phyloP scores from a whole-genome alignment of 2,329 filamentous ascomycete species.

The Monosporascus cannonballus region DNA sequence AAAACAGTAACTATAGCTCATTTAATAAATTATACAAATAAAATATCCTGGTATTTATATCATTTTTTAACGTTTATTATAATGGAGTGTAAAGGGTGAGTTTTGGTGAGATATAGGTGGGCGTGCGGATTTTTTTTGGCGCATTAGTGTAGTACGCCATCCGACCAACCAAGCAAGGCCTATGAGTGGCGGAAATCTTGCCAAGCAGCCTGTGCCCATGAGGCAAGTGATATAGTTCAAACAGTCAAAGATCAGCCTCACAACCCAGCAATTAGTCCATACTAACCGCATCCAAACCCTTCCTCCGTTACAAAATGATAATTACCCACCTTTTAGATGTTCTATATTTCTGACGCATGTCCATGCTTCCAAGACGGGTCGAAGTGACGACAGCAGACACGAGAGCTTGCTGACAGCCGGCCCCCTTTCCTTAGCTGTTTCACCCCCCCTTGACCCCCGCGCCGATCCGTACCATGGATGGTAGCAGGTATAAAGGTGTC shows the following conservation, averaged over 20 bases:
- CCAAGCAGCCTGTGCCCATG: background rate
- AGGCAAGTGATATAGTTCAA: background rate
- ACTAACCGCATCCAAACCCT: background rate
- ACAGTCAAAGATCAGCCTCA: background rate
- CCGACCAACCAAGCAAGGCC: too few species aligned
- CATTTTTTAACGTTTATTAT: too few species aligned
- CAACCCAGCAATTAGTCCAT: background rate
- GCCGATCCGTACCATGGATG: background rate
- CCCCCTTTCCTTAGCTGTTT: background rate
- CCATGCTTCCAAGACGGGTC: too few species aligned
- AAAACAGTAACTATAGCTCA: too few species aligned
- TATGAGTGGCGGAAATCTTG: background rate
- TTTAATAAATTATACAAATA: too few species aligned
- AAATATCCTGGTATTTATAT: too few species aligned
- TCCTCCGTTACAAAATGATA: background rate
- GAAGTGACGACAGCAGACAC: background rate
- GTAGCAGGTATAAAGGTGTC: background rate
- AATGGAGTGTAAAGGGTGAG: too few species aligned
- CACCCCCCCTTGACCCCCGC: background rate
- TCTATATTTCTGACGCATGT: background rate
- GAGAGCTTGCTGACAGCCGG: background rate
- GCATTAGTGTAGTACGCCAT: too few species aligned
- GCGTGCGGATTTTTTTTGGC: too few species aligned
- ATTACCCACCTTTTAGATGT: background rate
- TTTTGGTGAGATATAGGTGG: too few species aligned